These are phyloP conservation scores for Astrothelium macrocarpum DNA, from an alignment of 495 filamentous ascomycete genomes.

Conservation along the genomic window DNA sequence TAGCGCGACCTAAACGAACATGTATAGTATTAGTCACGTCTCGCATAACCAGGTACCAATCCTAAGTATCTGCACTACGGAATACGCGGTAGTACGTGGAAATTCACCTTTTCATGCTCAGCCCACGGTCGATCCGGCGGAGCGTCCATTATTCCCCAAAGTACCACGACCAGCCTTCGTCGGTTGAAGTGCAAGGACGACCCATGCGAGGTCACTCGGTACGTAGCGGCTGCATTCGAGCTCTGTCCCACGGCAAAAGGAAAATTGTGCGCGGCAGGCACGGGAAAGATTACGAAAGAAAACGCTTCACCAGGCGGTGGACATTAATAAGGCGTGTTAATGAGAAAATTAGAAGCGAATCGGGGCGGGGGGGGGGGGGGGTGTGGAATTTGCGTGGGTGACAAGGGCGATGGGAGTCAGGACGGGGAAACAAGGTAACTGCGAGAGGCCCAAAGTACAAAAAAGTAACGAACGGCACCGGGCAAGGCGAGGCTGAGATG, in stretches of 20 bases:
- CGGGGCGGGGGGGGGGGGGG: neutral
- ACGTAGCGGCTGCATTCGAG: neutral
- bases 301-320: neutral
- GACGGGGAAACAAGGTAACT: neutral
- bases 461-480: neutral
- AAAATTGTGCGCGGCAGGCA: neutral
- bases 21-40: neutral
- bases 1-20: neutral
- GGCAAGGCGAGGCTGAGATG: conserved; percentile 1
- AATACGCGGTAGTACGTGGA: neutral
- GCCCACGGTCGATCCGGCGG: conserved; percentile 3
- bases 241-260: neutral
- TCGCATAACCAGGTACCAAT: neutral
- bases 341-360: neutral
- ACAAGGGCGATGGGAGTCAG: neutral
- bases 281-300: neutral
- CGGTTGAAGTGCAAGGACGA: neutral
- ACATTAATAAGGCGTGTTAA: neutral
- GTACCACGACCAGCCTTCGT: conserved; percentile 5
- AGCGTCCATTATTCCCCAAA: conserved; percentile 5
- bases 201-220: conserved; percentile 1
- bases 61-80: neutral
- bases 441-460: neutral
- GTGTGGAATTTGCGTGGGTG: neutral
- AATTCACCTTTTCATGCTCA: neutral